Evolutionary conservation across 2,329 filamentous ascomycete genomes (phyloP), one percentile per base, ranked within the genome.

Genomic region (Aspergillus luchuensis): DNA sequence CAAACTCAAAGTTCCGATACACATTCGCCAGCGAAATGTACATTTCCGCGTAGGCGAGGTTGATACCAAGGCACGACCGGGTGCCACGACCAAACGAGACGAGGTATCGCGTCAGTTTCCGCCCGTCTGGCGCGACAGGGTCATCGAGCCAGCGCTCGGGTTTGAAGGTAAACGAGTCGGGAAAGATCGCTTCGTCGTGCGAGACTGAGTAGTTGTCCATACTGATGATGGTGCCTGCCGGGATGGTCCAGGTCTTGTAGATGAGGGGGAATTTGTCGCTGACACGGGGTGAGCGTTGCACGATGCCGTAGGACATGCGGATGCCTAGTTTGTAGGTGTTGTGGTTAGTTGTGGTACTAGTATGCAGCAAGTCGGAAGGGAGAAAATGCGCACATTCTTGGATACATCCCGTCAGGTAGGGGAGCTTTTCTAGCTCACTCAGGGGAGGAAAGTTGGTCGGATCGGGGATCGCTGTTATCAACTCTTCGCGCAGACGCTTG

Each of bases 351-450:
- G 19, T 4, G n/a, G 25, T 36, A 13, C 10, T 5, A 25, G 28
- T 11, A 17, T 3, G 49, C 10, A 36, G 28, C 2, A 1, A n/a
- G n/a, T 8, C 11, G 8, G 15, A 11, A 30, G 10, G 10, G 49
- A 19, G 5, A 6, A 23, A 25, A 5, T 21, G 41, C 54, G 17
- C 21, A 63, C 61, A 53, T 54, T 64, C 62, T 50, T 64, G 57
- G 38, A 64, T 56, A 41, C 60, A 62, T 23, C 41, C 62, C 2
- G 53, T 54, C 8, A 76, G 61, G 55, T 74, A 77, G 2, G 73
- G 73, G 15, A 75, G 65, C 39, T 67, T 65, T 59, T 76, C 72
- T 5, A 76, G 65, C 15, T 71, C 65, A 8, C 57, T 50, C 38
- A 66, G 43, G 13, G 64, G 33, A 2, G 63, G 61, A 5, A 62